Base-by-base conservation (phyloP, 805 yeast genomes). In the Starmerella vitae region DNA sequence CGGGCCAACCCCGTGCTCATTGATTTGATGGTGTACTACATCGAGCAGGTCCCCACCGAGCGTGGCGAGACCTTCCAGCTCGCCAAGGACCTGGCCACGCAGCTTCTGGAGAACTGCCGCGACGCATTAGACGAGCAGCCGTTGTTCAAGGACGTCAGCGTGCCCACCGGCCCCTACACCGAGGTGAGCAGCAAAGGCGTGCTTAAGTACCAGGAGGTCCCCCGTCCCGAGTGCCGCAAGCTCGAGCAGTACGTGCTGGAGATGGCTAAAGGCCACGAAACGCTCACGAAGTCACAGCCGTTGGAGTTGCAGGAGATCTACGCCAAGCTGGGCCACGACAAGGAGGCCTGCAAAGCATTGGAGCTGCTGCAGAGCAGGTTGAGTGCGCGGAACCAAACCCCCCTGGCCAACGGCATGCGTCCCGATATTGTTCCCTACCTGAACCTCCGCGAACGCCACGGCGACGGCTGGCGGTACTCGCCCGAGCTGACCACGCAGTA, bases 101-200 rank as follows among this genome's bases (percentile, higher is more conserved):
- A 85, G 65, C 76, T 91, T 60, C 80, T 91, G 57, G 95, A 85
- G 58, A 91, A 85, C 70, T 88, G 97, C 74, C 74, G 75, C 56
- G 94, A 85, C 64, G 93, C 83, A 31, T 56, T 71, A 30, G 76
- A 72, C 43, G 68, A 68, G 46, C 78, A 78, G 52, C 98, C 98
- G 29, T 96, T 88, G 43, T 91, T 77, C 74, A 91, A 88, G 65
- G 97, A 91, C 60, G 93, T 91, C 45, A 71, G 83, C 44, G 77
- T 78, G 57, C 96, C 96, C 60, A 82, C 94, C 39, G 95, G 93
- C 51, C 98, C 98, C 53, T 76, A 81, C 62, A 88, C 97, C 32
- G 68, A 73, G 31, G 79, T 91, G 51, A 93, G 82, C 55, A 71
- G 75, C 48, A 83, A 78, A 66, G 98, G 98, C 63, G 81, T 76